Percentiles rank a stretch among this genome's conserved stretches.
Evolutionary conservation across 2,329 filamentous ascomycete species (phyloP).

Genomic region (Stagonosporopsis cucurbitacearum): DNA sequence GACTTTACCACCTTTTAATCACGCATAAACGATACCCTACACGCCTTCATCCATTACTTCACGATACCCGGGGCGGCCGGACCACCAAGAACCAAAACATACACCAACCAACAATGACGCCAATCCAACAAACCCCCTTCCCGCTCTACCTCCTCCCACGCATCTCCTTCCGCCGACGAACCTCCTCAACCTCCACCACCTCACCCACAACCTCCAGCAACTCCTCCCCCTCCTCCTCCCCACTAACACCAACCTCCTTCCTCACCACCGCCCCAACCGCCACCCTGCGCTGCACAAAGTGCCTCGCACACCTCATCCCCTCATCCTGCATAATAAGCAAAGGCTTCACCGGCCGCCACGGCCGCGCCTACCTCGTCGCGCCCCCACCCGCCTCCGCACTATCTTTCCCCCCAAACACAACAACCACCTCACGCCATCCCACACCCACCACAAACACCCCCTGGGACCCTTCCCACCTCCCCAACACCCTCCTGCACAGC

Average conservation of each 20-base stretch:
- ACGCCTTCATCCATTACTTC: background rate
- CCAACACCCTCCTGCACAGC: conserved; percentile 65
- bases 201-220: conserved; percentile 32
- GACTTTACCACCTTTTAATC: conserved; percentile 7
- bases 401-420: conserved; percentile 2
- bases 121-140: conserved; percentile 49
- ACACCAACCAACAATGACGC: conserved; percentile 1
- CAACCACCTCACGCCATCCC: background rate
- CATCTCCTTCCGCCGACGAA: conserved; percentile 50
- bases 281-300: conserved; percentile 65
- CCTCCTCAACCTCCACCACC: conserved; percentile 48
- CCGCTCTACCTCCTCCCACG: conserved; percentile 49
- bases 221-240: conserved; percentile 26
- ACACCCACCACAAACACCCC: background rate
- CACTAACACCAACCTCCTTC: conserved; percentile 35
- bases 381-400: conserved; percentile 44
- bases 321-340: conserved; percentile 68
- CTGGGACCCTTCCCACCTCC: conserved; percentile 51
- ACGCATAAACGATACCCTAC: conserved; percentile 4
- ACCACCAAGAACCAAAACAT: too few species aligned
- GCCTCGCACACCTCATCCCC: conserved; percentile 64
- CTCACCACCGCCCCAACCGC: conserved; percentile 52
- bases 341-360: conserved; percentile 70
- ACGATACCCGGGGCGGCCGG: background rate
- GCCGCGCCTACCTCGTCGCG: conserved; percentile 68